Conservation (phyloP, 345 rosid genomes). For the Psidium friedrichsthalianum region DNA sequence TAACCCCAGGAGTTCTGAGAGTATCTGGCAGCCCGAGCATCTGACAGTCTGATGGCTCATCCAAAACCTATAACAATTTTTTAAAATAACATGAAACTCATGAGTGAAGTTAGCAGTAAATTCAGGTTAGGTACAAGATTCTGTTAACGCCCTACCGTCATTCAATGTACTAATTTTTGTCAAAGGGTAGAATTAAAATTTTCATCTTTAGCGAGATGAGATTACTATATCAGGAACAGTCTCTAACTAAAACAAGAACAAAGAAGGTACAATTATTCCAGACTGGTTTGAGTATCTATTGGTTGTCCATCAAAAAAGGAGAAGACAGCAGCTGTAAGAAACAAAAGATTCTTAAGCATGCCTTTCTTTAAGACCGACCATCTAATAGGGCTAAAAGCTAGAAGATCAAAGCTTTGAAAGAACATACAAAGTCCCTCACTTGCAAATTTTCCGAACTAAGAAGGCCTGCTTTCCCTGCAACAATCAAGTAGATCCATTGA, state of each 20-base stretch:
- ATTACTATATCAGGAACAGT: neutral
- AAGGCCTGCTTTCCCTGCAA: constrained; percentile 41
- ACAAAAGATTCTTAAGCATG: neutral
- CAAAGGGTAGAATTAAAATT: neutral
- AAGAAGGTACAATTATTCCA: neutral
- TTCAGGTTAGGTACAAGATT: neutral
- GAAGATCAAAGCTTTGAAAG: constrained; percentile 1
- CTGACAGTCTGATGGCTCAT: constrained; percentile 15
- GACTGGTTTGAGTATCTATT: neutral
- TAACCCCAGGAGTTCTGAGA: constrained; percentile 73
- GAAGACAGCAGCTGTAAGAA: neutral
- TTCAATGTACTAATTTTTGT: neutral
- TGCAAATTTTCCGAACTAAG: constrained; percentile 30
- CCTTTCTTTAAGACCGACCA: neutral
- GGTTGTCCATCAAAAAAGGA: neutral
- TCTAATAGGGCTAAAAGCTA: neutral
- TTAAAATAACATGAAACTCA: neutral
- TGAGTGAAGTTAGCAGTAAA: neutral
- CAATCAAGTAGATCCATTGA: neutral
- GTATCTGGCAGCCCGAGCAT: constrained; percentile 21
- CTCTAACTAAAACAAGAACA: neutral
- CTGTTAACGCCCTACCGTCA: neutral
- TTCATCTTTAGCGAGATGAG: neutral
- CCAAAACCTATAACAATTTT: constrained; percentile 31
- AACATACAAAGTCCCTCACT: constrained; percentile 41